Conservation (phyloP, 108 stramenopile species). For the Conticribra weissflogii region DNA sequence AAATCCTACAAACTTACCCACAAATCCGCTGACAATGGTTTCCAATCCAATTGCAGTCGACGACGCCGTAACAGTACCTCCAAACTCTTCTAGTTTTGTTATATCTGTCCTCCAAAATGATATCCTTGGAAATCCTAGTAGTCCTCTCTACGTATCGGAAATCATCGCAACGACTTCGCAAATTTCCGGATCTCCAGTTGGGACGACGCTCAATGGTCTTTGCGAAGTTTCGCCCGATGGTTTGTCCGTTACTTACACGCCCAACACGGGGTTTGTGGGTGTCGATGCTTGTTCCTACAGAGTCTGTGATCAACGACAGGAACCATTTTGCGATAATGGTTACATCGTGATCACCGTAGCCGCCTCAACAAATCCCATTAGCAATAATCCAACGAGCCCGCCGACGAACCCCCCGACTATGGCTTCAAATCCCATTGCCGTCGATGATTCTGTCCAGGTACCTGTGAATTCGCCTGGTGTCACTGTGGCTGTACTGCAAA, state of each 20-base stretch:
- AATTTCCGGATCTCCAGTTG: too few species aligned
- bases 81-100: not conserved
- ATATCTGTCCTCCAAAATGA: not conserved
- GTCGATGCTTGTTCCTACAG: not conserved
- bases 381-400: not conserved
- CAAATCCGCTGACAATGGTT: too few species aligned
- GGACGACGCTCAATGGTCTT: too few species aligned
- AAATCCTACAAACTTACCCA: not conserved
- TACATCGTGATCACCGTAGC: not conserved
- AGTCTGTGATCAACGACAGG: not conserved
- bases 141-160: not conserved
- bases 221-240: not conserved
- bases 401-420: not conserved
- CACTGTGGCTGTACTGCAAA: not conserved
- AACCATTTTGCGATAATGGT: not conserved
- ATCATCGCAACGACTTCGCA: too few species aligned
- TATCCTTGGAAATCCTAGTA: not conserved
- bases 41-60: not conserved
- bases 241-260: not conserved
- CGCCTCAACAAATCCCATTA: too few species aligned
- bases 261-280: not conserved
- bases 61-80: not conserved
- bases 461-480: not conserved
- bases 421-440: not conserved
- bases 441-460: not conserved